phyloP scores from a whole-genome alignment of 2,329 filamentous ascomycete genomes.

The Aureobasidium sp. region DNA sequence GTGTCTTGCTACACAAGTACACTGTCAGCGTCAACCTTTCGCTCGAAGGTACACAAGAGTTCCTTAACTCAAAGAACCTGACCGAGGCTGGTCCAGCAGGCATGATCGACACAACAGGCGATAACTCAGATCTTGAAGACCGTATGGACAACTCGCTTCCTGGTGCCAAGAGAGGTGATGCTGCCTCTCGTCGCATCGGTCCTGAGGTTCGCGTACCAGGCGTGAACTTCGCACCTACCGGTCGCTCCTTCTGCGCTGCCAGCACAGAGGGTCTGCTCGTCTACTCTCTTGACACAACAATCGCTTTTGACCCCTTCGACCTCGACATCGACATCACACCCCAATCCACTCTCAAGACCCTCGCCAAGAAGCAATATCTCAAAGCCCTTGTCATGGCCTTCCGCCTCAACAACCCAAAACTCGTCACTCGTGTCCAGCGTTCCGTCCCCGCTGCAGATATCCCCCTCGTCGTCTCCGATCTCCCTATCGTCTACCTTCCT shows the following conservation, averaged over 20 bases:
- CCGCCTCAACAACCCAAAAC: conserved; percentile 76
- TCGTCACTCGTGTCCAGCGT: conserved; percentile 82
- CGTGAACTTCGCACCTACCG: conserved; percentile 81
- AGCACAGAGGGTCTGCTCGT: conserved; percentile 91
- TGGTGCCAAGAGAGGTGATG: conserved; percentile 80
- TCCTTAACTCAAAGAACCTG: conserved; percentile 83
- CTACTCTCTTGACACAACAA: conserved; percentile 77
- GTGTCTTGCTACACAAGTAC: conserved; percentile 87
- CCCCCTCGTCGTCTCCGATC: conserved; percentile 64
- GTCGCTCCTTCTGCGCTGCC: conserved; percentile 85
- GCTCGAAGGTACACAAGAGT: conserved; percentile 91
- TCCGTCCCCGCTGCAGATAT: conserved; percentile 70
- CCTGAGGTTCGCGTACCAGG: conserved; percentile 80
- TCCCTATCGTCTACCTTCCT: conserved; percentile 81
- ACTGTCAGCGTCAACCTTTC: conserved; percentile 96
- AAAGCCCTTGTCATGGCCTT: conserved; percentile 97
- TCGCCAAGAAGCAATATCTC: conserved; percentile 74
- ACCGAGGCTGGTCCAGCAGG: conserved; percentile 82
- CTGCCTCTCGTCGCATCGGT: conserved; percentile 65
- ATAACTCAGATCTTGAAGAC: conserved; percentile 82
- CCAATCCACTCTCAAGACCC: conserved; percentile 57
- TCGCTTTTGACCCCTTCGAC: conserved; percentile 93
- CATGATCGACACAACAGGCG: conserved; percentile 80
- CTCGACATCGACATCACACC: conserved; percentile 92
- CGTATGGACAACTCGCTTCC: conserved; percentile 73